phyloP scores from a whole-genome alignment of 1,139 yeast genomes.

The Scheffersomyces stambukii region DNA sequence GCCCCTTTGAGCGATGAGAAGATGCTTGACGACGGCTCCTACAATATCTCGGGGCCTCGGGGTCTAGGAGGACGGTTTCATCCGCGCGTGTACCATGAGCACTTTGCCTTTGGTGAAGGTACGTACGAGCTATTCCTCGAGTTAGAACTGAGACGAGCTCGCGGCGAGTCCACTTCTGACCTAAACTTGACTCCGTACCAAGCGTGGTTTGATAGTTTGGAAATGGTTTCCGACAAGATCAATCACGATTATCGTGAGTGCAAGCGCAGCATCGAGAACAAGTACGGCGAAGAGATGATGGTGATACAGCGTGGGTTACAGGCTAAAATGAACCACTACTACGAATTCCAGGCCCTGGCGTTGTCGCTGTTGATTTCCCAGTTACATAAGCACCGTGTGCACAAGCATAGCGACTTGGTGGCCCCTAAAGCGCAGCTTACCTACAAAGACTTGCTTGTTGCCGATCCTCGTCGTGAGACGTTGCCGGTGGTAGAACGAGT shows the following conservation, averaged over 20 bases:
- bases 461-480: slow-evolving; percentile 3
- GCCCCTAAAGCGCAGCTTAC: slow-evolving; percentile 3
- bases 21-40: slow-evolving; percentile 22
- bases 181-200: no score
- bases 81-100: slow-evolving; percentile 25
- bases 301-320: slow-evolving; percentile 15
- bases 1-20: slow-evolving; percentile 7
- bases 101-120: slow-evolving; percentile 28
- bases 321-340: slow-evolving; percentile 20
- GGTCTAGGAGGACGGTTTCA: slow-evolving; percentile 25
- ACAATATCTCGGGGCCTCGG: slow-evolving; percentile 23
- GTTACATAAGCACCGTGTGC: slow-evolving; percentile 18
- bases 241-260: slow-evolving; percentile 10
- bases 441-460: neutral
- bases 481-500: slow-evolving; percentile 22
- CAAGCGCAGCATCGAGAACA: no score
- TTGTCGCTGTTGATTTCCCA: slow-evolving; percentile 14
- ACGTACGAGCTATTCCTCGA: slow-evolving; percentile 31
- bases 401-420: slow-evolving; percentile 34
- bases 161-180: no score
- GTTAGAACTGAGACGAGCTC: slow-evolving; percentile 3
- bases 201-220: slow-evolving; percentile 25
- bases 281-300: no score
- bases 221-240: slow-evolving; percentile 15
- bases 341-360: slow-evolving; percentile 15